phyloP scores from a whole-genome alignment of 208 protist genomes.

The Wallacemonas sp. region DNA sequence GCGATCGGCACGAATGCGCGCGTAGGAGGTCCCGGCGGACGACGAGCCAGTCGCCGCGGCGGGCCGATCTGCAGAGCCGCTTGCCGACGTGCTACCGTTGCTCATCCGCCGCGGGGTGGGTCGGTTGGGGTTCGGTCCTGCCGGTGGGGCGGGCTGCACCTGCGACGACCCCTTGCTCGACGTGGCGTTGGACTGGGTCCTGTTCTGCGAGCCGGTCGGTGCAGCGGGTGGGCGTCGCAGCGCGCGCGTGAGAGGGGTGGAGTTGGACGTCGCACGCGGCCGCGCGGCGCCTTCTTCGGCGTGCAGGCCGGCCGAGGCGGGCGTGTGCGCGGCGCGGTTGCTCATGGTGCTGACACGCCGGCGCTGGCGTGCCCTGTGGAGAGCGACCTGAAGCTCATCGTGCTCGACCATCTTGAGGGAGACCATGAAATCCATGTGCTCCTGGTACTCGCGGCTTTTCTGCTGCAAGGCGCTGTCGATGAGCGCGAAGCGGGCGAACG shows the following conservation, averaged over 20 bases:
- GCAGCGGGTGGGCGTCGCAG: background rate
- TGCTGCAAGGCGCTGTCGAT: conserved; percentile 33
- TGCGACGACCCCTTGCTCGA: background rate
- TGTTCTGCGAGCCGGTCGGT: background rate
- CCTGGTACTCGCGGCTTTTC: conserved; percentile 40
- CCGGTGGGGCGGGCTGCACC: background rate
- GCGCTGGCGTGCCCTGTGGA: conserved; percentile 10
- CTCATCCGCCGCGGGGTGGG: background rate
- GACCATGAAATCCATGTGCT: conserved; percentile 44
- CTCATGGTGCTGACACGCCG: conserved; percentile 2
- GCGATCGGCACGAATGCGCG: background rate
- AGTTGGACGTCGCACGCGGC: background rate
- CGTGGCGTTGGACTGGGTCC: background rate
- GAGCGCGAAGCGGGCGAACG: conserved; percentile 44
- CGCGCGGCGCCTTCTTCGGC: background rate
- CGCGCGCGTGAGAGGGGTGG: background rate
- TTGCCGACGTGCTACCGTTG: background rate
- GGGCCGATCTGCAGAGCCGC: background rate
- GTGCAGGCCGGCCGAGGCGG: background rate
- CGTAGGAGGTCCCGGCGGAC: background rate
- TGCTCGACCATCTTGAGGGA: conserved; percentile 44
- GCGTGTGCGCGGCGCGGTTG: background rate
- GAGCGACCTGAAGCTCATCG: conserved; percentile 33
- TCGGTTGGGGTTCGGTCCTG: background rate
- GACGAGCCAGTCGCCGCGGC: background rate